phyloP scores from a whole-genome alignment of 108 stramenopile genomes.

The Skeletonema costatum region DNA sequence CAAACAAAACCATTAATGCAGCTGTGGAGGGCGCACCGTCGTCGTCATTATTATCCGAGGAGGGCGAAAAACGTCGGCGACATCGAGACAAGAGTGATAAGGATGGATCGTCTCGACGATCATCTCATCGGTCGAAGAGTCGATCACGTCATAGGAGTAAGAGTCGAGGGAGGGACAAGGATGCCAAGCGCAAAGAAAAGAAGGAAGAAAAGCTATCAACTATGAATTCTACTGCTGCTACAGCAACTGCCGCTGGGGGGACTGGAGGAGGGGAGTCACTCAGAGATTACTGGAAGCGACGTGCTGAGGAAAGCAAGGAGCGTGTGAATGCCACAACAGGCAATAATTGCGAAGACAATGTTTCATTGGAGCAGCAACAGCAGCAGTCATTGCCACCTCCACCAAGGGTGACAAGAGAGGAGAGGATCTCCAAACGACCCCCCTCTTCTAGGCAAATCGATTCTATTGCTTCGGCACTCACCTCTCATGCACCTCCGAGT shows the following conservation, averaged over 20 bases:
- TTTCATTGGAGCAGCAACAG: background rate
- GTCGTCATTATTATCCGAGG: background rate
- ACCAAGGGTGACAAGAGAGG: background rate
- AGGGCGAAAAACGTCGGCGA: background rate
- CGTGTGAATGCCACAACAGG: background rate
- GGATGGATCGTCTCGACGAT: too few relatives aligned
- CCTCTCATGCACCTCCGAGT: background rate
- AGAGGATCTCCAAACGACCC: background rate
- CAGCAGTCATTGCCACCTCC: background rate
- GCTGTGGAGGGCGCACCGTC: background rate
- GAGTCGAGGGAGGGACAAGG: conserved; percentile 9
- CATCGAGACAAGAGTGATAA: background rate
- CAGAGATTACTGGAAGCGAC: conserved; percentile 35
- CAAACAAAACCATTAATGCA: background rate
- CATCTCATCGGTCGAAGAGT: conserved; percentile 16
- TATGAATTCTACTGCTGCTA: background rate
- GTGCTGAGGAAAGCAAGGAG: conserved; percentile 38
- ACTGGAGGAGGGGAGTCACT: conserved; percentile 10
- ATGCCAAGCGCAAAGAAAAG: background rate
- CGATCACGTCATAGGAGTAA: conserved; percentile 9
- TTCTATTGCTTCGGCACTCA: conserved; percentile 36
- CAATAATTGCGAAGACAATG: background rate
- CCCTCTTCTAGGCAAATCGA: conserved; percentile 9
- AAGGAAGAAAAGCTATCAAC: background rate
- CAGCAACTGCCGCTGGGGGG: background rate